Percentiles rank a stretch among this genome's conserved stretches.
phyloP scores from a whole-genome alignment of 2,329 filamentous ascomycete species.

The Diplodia mutila region DNA sequence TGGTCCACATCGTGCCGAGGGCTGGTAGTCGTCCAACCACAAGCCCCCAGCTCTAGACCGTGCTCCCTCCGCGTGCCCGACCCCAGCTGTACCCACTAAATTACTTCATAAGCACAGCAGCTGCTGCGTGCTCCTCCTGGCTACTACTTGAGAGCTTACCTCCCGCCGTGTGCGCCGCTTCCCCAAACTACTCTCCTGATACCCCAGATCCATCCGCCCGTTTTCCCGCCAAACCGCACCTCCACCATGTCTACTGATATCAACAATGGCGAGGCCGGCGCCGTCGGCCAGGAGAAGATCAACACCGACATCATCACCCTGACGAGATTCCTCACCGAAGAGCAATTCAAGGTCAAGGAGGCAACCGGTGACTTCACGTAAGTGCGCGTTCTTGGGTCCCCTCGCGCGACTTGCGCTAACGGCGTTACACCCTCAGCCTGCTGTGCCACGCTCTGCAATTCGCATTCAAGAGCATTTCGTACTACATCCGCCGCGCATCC shows the following conservation, averaged over 20 bases:
- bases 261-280: constrained; percentile 53
- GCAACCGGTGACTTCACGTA: constrained; percentile 99
- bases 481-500: constrained; percentile 96
- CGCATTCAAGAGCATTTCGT: constrained; percentile 99
- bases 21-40: constrained; percentile 20
- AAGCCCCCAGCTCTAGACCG: constrained; percentile 23
- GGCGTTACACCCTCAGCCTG: constrained; percentile 59
- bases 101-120: constrained; percentile 24
- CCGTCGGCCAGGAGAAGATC: constrained; percentile 72
- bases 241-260: constrained; percentile 38
- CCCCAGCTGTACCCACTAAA: constrained; percentile 26
- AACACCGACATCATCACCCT: constrained; percentile 97
- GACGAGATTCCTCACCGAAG: constrained; percentile 93
- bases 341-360: constrained; percentile 89
- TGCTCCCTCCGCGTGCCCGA: constrained; percentile 25
- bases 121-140: constrained; percentile 10
- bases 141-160: constrained; percentile 19
- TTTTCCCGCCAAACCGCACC: neutral
- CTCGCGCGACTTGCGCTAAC: constrained; percentile 5
- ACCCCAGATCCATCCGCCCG: constrained; percentile 1
- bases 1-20: constrained; percentile 25
- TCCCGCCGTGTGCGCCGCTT: neutral
- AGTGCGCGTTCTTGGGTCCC: constrained; percentile 38
- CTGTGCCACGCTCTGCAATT: constrained; percentile 98
- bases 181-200: constrained; percentile 12